Evolutionary conservation across 202 grass and related monocot species (phyloP).

Genomic region (Setaria viridis): DNA sequence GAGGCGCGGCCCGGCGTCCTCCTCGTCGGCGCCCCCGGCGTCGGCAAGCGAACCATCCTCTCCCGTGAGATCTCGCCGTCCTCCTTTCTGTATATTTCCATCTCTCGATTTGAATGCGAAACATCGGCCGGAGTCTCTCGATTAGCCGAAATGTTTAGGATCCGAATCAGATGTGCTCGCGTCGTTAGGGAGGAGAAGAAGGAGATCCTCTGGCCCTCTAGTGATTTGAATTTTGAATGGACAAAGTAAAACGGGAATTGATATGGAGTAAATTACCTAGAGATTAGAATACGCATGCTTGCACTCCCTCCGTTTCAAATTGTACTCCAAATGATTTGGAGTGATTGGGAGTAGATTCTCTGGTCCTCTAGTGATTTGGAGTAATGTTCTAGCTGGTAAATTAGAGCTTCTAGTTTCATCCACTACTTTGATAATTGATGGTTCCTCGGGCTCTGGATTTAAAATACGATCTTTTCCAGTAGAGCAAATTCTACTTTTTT

Average conservation of each 20-base stretch:
- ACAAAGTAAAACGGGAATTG: background rate
- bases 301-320: too few species aligned
- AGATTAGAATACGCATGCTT: background rate
- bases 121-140: background rate
- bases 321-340: too few species aligned
- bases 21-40: conserved; percentile 72
- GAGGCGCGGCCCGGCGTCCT: conserved; percentile 78
- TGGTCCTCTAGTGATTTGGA: too few species aligned
- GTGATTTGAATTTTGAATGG: conserved; percentile 18
- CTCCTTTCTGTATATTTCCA: background rate
- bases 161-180: background rate
- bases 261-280: conserved; percentile 5
- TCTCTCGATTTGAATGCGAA: conserved; percentile 30
- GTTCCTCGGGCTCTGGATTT: too few species aligned
- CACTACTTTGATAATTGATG: background rate
- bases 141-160: background rate
- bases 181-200: background rate
- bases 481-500: background rate
- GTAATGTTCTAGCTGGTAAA: background rate
- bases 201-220: background rate
- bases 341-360: too few species aligned
- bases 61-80: conserved; percentile 60
- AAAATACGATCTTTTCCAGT: background rate
- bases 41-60: conserved; percentile 90
- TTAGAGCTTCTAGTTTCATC: background rate